Conservation (phyloP, 2,329 filamentous ascomycete genomes). For the Aureobasidium sp. region DNA sequence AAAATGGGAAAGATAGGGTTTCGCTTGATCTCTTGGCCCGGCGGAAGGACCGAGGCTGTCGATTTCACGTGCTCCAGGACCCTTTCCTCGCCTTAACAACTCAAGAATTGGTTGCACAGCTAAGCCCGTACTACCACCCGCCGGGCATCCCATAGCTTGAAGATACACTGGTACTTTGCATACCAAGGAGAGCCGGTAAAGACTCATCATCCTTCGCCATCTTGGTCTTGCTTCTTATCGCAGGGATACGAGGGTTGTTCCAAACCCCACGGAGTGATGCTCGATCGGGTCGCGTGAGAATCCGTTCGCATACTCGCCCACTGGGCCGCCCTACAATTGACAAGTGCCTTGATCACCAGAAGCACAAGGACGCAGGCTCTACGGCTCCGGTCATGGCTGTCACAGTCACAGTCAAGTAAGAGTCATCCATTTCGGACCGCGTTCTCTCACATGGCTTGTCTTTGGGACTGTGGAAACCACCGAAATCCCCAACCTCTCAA, state of each 20-base stretch:
- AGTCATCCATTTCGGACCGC: neutral
- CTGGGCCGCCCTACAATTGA: neutral
- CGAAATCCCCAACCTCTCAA: neutral
- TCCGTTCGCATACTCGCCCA: neutral
- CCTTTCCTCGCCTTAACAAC: neutral
- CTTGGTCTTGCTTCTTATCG: conserved; percentile 6
- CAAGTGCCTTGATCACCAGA: neutral
- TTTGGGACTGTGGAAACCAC: neutral
- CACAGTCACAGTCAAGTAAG: neutral
- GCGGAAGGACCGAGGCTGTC: neutral
- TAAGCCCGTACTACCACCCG: neutral
- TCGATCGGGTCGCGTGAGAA: neutral
- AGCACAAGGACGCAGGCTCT: neutral
- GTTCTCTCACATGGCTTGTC: neutral
- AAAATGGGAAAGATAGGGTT: neutral
- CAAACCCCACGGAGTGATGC: neutral
- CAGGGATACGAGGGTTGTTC: neutral
- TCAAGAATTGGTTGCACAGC: neutral
- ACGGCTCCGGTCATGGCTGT: neutral
- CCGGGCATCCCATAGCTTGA: neutral
- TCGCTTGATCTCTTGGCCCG: conserved; percentile 10
- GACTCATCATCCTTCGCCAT: neutral
- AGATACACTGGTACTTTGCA: neutral
- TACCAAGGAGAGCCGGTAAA: neutral
- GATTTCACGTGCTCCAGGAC: neutral